A percentile compares a stretch with the other conserved stretches of the same genome.
Evolutionary conservation across 2,329 filamentous ascomycete species (phyloP).

Genomic region (Aspergillus sp.): DNA sequence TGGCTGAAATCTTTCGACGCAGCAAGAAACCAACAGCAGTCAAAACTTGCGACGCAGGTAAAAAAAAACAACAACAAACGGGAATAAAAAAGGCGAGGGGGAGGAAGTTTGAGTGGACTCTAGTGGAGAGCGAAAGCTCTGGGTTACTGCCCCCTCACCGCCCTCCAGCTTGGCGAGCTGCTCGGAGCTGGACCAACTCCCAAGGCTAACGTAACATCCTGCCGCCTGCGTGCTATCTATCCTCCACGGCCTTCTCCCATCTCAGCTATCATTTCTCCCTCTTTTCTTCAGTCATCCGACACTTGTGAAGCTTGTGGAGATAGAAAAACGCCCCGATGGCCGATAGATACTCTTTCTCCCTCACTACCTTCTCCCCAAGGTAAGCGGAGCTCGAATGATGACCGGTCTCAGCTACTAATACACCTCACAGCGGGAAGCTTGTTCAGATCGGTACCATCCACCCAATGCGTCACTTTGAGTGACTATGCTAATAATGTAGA

Average conservation of each 20-base stretch:
- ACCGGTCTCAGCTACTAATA: constrained; percentile 43
- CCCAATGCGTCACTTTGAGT: not conserved
- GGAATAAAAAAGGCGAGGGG: constrained; percentile 8
- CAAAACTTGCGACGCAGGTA: constrained; percentile 8
- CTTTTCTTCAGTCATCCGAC: not conserved
- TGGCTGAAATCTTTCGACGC: constrained; percentile 9
- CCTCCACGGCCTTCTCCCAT: constrained; percentile 19
- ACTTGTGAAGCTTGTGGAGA: constrained; percentile 17
- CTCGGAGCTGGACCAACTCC: constrained; percentile 11
- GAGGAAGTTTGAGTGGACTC: not conserved
- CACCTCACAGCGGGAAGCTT: constrained; percentile 78
- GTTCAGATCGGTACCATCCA: constrained; percentile 81
- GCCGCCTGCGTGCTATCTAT: constrained; percentile 29
- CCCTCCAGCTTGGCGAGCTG: constrained; percentile 20
- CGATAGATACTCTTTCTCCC: constrained; percentile 97
- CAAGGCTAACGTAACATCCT: constrained; percentile 32
- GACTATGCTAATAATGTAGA: constrained; percentile 56
- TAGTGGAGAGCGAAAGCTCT: constrained; percentile 16
- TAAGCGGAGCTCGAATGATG: constrained; percentile 40
- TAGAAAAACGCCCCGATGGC: constrained; percentile 65
- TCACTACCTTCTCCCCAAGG: constrained; percentile 99
- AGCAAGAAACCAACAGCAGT: not conserved
- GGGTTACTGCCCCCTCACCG: constrained; percentile 24
- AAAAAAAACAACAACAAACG: constrained; percentile 18
- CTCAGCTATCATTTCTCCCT: constrained; percentile 9